Percentiles rank a stretch among this genome's conserved stretches.
These are phyloP conservation scores for Coleophoma eucalyptorum DNA, from an alignment of 2,329 filamentous ascomycete genomes.

Conservation along the genomic window DNA sequence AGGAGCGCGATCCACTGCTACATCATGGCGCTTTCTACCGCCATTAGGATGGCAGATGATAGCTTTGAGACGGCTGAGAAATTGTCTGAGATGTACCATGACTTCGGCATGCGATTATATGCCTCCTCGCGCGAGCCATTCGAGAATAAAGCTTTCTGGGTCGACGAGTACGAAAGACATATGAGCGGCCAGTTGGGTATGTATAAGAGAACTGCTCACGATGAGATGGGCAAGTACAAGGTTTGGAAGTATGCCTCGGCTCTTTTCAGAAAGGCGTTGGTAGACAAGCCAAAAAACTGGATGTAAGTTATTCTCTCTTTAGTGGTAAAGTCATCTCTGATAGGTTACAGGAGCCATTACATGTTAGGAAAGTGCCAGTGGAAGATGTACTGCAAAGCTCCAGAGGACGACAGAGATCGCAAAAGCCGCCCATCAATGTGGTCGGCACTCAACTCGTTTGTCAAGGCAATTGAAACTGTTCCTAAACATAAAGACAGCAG, in stretches of 20 bases:
- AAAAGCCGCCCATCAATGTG: conserved; percentile 26
- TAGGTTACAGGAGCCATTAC: conserved; percentile 51
- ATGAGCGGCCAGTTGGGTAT: conserved; percentile 51
- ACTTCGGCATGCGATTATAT: conserved; percentile 67
- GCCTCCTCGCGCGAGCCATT: conserved; percentile 66
- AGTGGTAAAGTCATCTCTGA: conserved; percentile 12
- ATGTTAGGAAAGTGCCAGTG: conserved; percentile 69
- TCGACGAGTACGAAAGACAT: conserved; percentile 58
- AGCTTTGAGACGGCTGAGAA: conserved; percentile 48
- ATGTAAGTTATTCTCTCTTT: conserved; percentile 37
- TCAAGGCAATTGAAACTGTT: conserved; percentile 55
- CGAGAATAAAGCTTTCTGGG: conserved; percentile 60
- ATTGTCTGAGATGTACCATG: conserved; percentile 62
- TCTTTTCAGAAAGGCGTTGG: conserved; percentile 56
- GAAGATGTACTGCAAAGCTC: conserved; percentile 60
- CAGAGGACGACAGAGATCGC: conserved; percentile 31
- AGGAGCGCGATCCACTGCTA: conserved; percentile 38
- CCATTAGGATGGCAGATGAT: conserved; percentile 51
- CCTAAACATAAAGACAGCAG: conserved; percentile 57
- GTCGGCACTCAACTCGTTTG: conserved; percentile 52
- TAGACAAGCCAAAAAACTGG: conserved; percentile 59
- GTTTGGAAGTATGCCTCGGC: conserved; percentile 63
- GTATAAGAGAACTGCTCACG: conserved; percentile 54
- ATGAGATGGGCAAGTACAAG: conserved; percentile 52
- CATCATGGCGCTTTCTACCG: conserved; percentile 62